Conservation (phyloP, 2,329 filamentous ascomycete genomes). For the Fusarium nygamai region DNA sequence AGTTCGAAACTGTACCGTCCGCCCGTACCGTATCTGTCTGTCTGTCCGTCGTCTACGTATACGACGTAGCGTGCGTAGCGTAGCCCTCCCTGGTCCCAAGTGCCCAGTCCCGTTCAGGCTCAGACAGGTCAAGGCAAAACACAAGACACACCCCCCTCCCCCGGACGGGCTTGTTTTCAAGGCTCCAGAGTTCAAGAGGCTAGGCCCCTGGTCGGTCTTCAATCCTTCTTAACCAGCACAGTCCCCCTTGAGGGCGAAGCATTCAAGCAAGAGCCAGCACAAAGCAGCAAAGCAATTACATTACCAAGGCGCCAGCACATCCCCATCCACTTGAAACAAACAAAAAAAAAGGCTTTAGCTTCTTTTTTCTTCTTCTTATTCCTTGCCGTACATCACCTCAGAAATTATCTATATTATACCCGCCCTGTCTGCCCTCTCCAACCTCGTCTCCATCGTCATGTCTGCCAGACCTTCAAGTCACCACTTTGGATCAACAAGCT, state of each 20-base stretch:
- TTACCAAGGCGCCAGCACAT: constrained; percentile 29
- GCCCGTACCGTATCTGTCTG: neutral
- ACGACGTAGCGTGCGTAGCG: neutral
- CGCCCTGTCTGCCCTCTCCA: constrained; percentile 10
- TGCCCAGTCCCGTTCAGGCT: constrained; percentile 3
- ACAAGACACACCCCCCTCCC: constrained; percentile 12
- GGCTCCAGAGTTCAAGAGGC: constrained; percentile 33
- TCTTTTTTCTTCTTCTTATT: constrained; percentile 1
- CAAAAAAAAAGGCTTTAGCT: constrained; percentile 22
- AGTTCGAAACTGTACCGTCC: constrained; percentile 3
- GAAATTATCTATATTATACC: constrained; percentile 40
- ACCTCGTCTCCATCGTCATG: constrained; percentile 18
- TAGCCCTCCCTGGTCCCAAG: neutral
- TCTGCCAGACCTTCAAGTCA: constrained; percentile 34
- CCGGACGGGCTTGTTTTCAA: constrained; percentile 27
- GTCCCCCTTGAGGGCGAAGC: constrained; percentile 30
- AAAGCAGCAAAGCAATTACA: constrained; percentile 11
- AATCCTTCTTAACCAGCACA: constrained; percentile 29
- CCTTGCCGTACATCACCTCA: neutral
- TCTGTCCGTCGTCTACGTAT: neutral
- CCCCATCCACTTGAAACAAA: constrained; percentile 30
- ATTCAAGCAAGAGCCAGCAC: neutral
- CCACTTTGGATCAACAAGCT: constrained; percentile 38
- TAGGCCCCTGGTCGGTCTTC: constrained; percentile 24
- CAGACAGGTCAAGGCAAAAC: neutral